Conservation (phyloP, 345 rosid species). For the Citrus reticulata region DNA sequence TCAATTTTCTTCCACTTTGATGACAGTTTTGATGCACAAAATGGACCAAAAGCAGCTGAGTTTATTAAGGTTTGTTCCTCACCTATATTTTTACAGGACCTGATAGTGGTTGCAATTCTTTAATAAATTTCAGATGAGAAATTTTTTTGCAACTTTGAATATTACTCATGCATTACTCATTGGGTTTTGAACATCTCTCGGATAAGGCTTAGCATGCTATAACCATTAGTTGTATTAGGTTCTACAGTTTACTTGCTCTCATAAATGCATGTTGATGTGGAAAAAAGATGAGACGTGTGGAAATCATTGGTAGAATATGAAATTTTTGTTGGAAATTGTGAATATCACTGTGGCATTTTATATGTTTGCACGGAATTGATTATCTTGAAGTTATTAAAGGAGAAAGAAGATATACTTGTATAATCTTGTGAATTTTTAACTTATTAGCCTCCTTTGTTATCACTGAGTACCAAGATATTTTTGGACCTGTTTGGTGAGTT, state of each 20-base stretch:
- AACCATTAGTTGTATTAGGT: too few relatives aligned
- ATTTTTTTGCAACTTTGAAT: not conserved
- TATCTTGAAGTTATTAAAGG: too few relatives aligned
- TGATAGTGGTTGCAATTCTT: not conserved
- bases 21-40: conserved; percentile 78
- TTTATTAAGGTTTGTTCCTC: conserved; percentile 70
- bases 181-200: too few relatives aligned
- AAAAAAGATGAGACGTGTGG: too few relatives aligned
- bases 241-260: too few relatives aligned
- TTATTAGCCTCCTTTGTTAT: not conserved
- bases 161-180: not conserved
- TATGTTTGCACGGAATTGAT: too few relatives aligned
- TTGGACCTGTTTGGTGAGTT: not conserved
- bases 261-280: too few relatives aligned
- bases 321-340: too few relatives aligned
- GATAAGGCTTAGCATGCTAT: too few relatives aligned
- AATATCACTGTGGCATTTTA: too few relatives aligned
- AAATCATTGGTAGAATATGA: too few relatives aligned
- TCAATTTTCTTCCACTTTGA: conserved; percentile 5
- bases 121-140: not conserved
- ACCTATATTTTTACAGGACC: not conserved
- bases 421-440: not conserved
- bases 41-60: conserved; percentile 96
- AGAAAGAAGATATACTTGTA: too few relatives aligned
- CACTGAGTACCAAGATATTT: not conserved